Evolutionary conservation across 1,284 basidiomycete species (phyloP).

Genomic region (Cryptococcus neoformans): DNA sequence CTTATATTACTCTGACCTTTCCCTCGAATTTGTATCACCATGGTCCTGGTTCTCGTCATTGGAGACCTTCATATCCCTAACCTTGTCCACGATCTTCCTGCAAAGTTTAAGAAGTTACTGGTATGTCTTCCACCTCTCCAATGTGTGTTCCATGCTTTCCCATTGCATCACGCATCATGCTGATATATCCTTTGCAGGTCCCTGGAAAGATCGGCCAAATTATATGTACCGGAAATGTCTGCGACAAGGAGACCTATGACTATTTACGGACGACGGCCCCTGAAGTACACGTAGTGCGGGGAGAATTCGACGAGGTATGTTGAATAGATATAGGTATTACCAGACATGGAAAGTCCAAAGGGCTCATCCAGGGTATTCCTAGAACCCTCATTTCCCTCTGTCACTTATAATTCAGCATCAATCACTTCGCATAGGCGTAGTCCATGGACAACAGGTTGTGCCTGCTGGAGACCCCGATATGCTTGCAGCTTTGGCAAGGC

Average conservation of each 20-base stretch:
- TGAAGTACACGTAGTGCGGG: constrained; percentile 87
- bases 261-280: constrained; percentile 96
- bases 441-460: constrained; percentile 93
- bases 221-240: constrained; percentile 95
- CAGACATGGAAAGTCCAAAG: not conserved
- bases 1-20: no score
- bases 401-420: constrained; percentile 76
- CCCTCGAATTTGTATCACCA: constrained; percentile 22
- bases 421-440: constrained; percentile 80
- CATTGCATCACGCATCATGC: no score
- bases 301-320: constrained; percentile 91
- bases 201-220: constrained; percentile 99
- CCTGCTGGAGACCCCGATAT: constrained; percentile 90
- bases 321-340: not conserved
- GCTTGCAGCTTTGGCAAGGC: constrained; percentile 78
- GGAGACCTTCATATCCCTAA: constrained; percentile 94
- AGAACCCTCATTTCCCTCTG: constrained; percentile 63
- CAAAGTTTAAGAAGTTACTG: constrained; percentile 95
- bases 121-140: constrained; percentile 37
- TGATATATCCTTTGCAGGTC: constrained; percentile 46
- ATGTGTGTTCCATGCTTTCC: not conserved
- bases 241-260: constrained; percentile 95
- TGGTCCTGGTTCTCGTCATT: constrained; percentile 88
- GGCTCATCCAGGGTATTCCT: not conserved
- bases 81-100: constrained; percentile 78